Conservation (phyloP, 2,329 filamentous ascomycete genomes). For the Alternaria infectoria region DNA sequence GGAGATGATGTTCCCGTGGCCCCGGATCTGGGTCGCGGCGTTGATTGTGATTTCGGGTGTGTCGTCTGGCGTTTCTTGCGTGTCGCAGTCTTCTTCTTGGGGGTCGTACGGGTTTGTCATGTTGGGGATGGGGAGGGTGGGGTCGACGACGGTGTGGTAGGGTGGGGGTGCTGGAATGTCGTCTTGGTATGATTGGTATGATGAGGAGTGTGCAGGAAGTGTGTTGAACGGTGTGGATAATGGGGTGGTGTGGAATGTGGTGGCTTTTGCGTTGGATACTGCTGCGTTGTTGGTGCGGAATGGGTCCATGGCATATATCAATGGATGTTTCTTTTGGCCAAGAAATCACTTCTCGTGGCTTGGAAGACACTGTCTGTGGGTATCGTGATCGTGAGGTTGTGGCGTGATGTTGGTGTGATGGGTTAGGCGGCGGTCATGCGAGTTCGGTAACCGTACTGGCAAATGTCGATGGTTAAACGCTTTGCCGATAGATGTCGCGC, state of each 20-base stretch:
- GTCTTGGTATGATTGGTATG: neutral
- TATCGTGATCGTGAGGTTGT: conserved; percentile 31
- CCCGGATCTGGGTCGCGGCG: conserved; percentile 42
- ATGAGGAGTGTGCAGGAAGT: neutral
- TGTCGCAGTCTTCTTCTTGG: conserved; percentile 19
- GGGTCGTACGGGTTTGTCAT: conserved; percentile 27
- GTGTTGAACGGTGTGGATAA: conserved; percentile 2
- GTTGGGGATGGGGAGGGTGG: conserved; percentile 24
- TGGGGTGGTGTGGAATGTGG: conserved; percentile 8
- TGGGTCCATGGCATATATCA: conserved; percentile 28
- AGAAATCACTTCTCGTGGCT: neutral
- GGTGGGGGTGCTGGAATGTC: conserved; percentile 38
- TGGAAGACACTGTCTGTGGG: conserved; percentile 7
- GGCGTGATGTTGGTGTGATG: conserved; percentile 43
- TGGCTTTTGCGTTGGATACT: conserved; percentile 29
- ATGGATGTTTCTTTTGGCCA: conserved; percentile 1
- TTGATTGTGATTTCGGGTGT: conserved; percentile 44
- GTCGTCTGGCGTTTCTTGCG: conserved; percentile 1
- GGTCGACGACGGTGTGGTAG: conserved; percentile 38
- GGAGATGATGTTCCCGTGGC: conserved; percentile 43
- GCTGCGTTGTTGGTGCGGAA: conserved; percentile 19
- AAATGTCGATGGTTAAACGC: conserved; percentile 22
- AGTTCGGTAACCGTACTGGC: conserved; percentile 14
- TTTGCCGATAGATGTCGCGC: conserved; percentile 25
- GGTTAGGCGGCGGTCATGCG: conserved; percentile 28